These are phyloP conservation scores for Venustampulla echinocandica DNA, from an alignment of 495 filamentous ascomycete genomes.

Conservation along the genomic window DNA sequence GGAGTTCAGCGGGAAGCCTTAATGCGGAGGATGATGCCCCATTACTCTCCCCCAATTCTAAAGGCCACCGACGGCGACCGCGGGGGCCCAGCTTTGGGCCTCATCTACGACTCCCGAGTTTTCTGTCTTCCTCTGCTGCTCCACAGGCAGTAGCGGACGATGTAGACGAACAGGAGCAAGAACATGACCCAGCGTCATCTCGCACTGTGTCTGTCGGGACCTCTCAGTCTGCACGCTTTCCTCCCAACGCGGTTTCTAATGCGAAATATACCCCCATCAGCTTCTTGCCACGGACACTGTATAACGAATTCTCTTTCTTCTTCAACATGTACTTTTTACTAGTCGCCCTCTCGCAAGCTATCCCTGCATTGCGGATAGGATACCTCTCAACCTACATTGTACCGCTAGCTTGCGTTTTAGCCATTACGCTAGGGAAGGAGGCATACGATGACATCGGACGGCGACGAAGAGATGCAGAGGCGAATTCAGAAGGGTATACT, in stretches of 20 bases:
- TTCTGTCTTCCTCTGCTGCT: slow-evolving; percentile 32
- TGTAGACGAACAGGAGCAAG: slow-evolving; percentile 31
- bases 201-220: slow-evolving; percentile 42
- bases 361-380: slow-evolving; percentile 82
- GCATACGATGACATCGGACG: slow-evolving; percentile 88
- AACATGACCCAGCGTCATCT: slow-evolving; percentile 46
- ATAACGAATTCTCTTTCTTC: slow-evolving; percentile 99
- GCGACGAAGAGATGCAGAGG: slow-evolving; percentile 79
- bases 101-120: slow-evolving; percentile 40
- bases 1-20: slow-evolving; percentile 43
- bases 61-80: slow-evolving; percentile 13
- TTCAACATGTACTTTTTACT: slow-evolving; percentile 98
- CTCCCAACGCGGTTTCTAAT: slow-evolving; percentile 87
- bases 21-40: slow-evolving; percentile 56
- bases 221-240: slow-evolving; percentile 47
- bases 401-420: slow-evolving; percentile 82
- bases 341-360: slow-evolving; percentile 86
- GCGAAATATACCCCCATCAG: slow-evolving; percentile 96
- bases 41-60: slow-evolving; percentile 41
- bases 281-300: slow-evolving; percentile 88
- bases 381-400: slow-evolving; percentile 93
- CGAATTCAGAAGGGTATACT: slow-evolving; percentile 84
- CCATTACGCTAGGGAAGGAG: slow-evolving; percentile 91
- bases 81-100: slow-evolving; percentile 27
- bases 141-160: slow-evolving; percentile 24